Conservation (phyloP, 2,329 filamentous ascomycete species). For the Colletotrichum coccodes region DNA sequence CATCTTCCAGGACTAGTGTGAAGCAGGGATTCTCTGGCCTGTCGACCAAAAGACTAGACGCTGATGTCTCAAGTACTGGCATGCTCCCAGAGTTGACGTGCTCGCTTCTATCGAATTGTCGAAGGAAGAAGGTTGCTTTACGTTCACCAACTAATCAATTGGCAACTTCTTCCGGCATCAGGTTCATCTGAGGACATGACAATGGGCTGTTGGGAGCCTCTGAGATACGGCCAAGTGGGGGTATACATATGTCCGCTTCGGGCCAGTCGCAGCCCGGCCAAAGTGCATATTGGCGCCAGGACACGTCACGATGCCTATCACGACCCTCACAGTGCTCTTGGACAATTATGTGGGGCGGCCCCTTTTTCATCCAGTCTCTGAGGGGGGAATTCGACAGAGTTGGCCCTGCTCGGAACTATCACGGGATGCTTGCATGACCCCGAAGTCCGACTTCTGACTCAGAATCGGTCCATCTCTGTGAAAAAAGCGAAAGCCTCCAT, state of each 20-base stretch:
- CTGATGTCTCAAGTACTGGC: too few relatives aligned
- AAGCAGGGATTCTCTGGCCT: too few relatives aligned
- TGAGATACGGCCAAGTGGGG: background rate
- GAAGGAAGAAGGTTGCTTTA: too few relatives aligned
- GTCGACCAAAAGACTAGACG: too few relatives aligned
- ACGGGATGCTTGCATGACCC: background rate
- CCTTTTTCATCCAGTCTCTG: background rate
- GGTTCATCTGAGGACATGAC: too few relatives aligned
- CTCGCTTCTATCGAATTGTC: too few relatives aligned
- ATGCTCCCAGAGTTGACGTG: too few relatives aligned
- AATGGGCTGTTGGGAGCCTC: too few relatives aligned
- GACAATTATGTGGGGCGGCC: constrained; percentile 18
- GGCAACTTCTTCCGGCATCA: too few relatives aligned
- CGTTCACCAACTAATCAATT: too few relatives aligned
- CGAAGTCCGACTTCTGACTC: constrained; percentile 1
- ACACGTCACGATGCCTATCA: background rate
- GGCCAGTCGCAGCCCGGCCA: background rate
- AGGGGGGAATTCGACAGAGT: background rate
- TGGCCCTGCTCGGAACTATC: background rate
- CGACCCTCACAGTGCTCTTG: constrained; percentile 20
- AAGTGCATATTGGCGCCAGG: background rate
- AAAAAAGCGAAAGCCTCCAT: background rate
- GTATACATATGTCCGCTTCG: constrained; percentile 2
- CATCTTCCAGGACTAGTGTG: too few relatives aligned
- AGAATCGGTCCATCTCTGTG: background rate